Evolutionary conservation across 2,329 filamentous ascomycete species (phyloP).

Genomic region (Phialophora tarda): DNA sequence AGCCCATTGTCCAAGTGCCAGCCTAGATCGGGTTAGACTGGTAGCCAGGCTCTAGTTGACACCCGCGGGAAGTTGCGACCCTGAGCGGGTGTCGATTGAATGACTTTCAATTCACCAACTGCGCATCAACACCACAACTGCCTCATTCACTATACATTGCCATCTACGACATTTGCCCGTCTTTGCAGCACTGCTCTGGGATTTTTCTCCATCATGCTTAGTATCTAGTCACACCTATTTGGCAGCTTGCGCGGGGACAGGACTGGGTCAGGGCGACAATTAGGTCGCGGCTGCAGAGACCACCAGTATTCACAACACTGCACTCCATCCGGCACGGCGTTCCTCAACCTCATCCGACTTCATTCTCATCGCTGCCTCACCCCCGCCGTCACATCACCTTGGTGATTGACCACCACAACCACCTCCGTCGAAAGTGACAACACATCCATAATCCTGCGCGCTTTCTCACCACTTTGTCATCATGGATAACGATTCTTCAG

Average conservation of each 20-base stretch:
- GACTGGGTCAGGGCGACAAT: slow-evolving; percentile 20
- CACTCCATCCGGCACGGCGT: background rate
- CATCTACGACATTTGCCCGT: slow-evolving; percentile 19
- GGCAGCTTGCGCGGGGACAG: slow-evolving; percentile 1
- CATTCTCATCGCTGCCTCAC: slow-evolving; percentile 15
- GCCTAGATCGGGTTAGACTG: background rate
- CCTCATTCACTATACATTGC: slow-evolving; percentile 3
- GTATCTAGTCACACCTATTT: slow-evolving; percentile 10
- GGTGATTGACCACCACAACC: slow-evolving; percentile 12
- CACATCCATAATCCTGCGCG: background rate
- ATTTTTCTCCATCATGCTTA: slow-evolving; percentile 12
- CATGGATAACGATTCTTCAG: slow-evolving; percentile 32
- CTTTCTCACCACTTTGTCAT: slow-evolving; percentile 18
- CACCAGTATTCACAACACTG: slow-evolving; percentile 23
- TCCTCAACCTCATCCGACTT: background rate
- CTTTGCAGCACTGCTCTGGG: background rate
- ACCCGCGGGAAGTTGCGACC: background rate
- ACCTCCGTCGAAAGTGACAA: background rate
- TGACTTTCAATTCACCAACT: slow-evolving; percentile 10
- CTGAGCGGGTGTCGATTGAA: background rate
- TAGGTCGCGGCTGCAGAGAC: slow-evolving; percentile 33
- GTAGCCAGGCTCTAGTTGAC: background rate
- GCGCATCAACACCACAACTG: slow-evolving; percentile 14
- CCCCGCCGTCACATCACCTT: slow-evolving; percentile 11
- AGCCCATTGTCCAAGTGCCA: too few relatives aligned